Evolutionary conservation across 2,329 filamentous ascomycete species (phyloP), one percentile per base, ranked within the genome.

Genomic region (Phialophora chinensis): DNA sequence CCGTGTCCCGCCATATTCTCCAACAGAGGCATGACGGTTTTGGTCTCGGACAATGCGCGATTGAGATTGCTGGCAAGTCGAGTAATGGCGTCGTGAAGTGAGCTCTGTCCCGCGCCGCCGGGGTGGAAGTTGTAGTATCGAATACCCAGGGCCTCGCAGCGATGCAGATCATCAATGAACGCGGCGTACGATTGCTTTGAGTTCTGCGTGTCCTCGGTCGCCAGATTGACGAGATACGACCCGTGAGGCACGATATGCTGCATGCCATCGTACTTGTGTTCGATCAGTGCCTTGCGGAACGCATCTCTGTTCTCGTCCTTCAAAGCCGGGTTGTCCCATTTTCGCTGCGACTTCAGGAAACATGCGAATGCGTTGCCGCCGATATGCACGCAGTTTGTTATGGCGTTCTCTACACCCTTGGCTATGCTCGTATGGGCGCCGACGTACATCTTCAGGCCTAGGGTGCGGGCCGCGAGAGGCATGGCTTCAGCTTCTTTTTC

Each of bases 101-200:
- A 83, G 38, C 86, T 85, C 55, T 89, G 88, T 64, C 90, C 90
- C 1, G 90, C 90, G 65, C 90, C 93, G 23, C 95, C 95, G 0
- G 95, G 95, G 76, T 99, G 95, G 81, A 99, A 98, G 79, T 99
- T 99, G 83, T 98, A 99, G n/a, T 97, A 85, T 68, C 81, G 84
- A 74, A 99, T 97, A 1, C 93, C 92, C 0, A 99, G 86, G 54
- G 85, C 84, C 75, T 97, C 91, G 77, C 95, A 98, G 10, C 95
- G 88, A 59, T 87, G 82, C 1, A 99, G 83, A 77, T 99, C 95
- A 73, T 99, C 93, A 17, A 96, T 75, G 77, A 99, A 99, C 65
- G 88, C 87, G 47, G 83, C 85, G 76, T 96, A 97, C 0, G 93
- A 93, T 80, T 98, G 93, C 60, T 88, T 85, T 1, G 93, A 91